phyloP scores from a whole-genome alignment of 495 filamentous ascomycete genomes.

The Physcia stellaris region DNA sequence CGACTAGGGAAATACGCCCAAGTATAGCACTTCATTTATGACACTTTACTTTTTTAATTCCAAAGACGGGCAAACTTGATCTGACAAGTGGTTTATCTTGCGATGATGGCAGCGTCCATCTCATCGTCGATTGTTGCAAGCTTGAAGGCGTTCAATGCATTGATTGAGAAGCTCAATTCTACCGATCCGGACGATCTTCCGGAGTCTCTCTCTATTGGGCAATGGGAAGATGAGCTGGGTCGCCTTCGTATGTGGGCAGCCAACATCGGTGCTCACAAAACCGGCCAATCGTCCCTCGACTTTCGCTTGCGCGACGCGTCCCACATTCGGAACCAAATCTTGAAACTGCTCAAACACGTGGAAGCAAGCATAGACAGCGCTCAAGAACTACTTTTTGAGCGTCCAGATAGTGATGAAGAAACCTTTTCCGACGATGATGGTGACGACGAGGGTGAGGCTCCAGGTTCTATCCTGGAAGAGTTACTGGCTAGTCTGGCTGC shows the following conservation, averaged over 20 bases:
- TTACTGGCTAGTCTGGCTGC: slow-evolving; percentile 4
- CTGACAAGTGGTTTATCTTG: neutral
- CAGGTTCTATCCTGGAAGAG: slow-evolving; percentile 1
- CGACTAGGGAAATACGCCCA: neutral
- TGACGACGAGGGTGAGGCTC: neutral
- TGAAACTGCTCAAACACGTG: slow-evolving; percentile 2
- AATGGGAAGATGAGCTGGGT: slow-evolving; percentile 17
- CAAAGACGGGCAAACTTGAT: neutral
- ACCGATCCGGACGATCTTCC: neutral
- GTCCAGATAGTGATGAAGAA: neutral
- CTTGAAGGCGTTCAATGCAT: slow-evolving; percentile 2
- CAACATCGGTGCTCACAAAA: slow-evolving; percentile 22
- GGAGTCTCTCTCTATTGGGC: neutral
- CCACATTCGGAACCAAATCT: slow-evolving; percentile 1
- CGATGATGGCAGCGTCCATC: slow-evolving; percentile 1
- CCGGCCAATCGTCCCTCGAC: slow-evolving; percentile 11
- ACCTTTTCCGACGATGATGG: neutral
- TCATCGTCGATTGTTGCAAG: neutral
- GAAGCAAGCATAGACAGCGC: neutral
- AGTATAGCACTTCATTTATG: neutral
- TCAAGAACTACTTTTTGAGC: neutral
- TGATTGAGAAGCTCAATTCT: neutral
- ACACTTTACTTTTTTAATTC: neutral
- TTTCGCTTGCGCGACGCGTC: slow-evolving; percentile 9
- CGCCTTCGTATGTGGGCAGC: slow-evolving; percentile 22